Evolutionary conservation across 331 rosid genomes (phyloP).

Genomic region (Prunus yedoensis): DNA sequence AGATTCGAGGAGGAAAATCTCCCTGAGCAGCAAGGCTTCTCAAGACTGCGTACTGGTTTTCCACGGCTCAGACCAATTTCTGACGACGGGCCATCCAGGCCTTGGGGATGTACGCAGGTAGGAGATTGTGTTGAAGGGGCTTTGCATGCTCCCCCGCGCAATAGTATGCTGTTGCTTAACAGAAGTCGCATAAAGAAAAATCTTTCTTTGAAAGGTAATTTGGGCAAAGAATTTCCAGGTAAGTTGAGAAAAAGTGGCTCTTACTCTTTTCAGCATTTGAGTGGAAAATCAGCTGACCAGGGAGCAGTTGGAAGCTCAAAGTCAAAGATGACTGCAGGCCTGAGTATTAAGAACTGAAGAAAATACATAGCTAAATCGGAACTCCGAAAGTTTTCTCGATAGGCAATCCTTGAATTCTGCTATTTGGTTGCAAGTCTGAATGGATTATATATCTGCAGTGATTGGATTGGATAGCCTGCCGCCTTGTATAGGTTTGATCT

Average conservation of each 20-base stretch:
- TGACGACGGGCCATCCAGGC: conserved; percentile 66
- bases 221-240: conserved; percentile 67
- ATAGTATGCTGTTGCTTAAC: conserved; percentile 60
- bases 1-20: conserved; percentile 48
- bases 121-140: conserved; percentile 83
- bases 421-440: conserved; percentile 21
- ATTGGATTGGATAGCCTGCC: conserved; percentile 31
- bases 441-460: conserved; percentile 26
- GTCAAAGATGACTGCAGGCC: conserved; percentile 36
- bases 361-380: conserved; percentile 24
- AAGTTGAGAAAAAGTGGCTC: conserved; percentile 53
- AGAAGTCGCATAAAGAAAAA: conserved; percentile 65
- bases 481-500: conserved; percentile 62
- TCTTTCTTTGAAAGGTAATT: conserved; percentile 57
- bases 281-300: conserved; percentile 57
- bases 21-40: conserved; percentile 41
- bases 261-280: conserved; percentile 43
- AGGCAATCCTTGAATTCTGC: conserved; percentile 13
- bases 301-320: conserved; percentile 58
- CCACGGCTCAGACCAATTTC: conserved; percentile 49
- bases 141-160: conserved; percentile 63
- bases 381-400: conserved; percentile 2
- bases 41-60: conserved; percentile 47
- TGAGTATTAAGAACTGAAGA: conserved; percentile 44
- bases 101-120: conserved; percentile 74